These are phyloP conservation scores for Suillus lakei DNA, from an alignment of 768 basidiomycete genomes.

Conservation along the genomic window DNA sequence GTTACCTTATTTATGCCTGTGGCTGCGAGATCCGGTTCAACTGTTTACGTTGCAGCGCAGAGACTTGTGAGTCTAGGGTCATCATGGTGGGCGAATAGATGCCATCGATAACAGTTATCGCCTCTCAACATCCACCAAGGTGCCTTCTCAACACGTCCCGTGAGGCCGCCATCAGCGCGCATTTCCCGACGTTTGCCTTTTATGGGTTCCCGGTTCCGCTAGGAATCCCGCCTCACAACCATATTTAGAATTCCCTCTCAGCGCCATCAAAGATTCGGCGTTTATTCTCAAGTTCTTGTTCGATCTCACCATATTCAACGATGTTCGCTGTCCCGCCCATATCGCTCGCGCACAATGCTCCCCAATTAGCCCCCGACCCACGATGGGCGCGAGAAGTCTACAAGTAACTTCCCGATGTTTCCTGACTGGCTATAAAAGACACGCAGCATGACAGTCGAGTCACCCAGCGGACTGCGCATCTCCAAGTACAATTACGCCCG, in stretches of 20 bases:
- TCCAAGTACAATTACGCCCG: background rate
- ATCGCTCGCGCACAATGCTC: slow-evolving; percentile 6
- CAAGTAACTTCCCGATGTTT: slow-evolving; percentile 25
- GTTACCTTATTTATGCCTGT: background rate
- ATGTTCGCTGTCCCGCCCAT: slow-evolving; percentile 35
- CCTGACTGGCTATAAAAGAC: slow-evolving; percentile 32
- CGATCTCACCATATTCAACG: slow-evolving; percentile 22
- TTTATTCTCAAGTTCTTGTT: slow-evolving; percentile 6
- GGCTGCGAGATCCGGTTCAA: background rate
- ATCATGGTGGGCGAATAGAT: background rate
- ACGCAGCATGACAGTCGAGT: slow-evolving; percentile 22
- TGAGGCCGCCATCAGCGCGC: slow-evolving; percentile 23
- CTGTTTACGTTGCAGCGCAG: background rate
- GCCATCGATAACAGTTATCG: slow-evolving; percentile 1
- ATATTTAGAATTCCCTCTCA: slow-evolving; percentile 22
- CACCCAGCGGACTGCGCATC: slow-evolving; percentile 20
- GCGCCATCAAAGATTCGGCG: slow-evolving; percentile 11
- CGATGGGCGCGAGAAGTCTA: slow-evolving; percentile 1
- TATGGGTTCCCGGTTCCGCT: slow-evolving; percentile 20
- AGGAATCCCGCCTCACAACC: slow-evolving; percentile 17
- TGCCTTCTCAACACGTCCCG: slow-evolving; percentile 13
- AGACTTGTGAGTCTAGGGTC: slow-evolving; percentile 1
- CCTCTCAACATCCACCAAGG: background rate
- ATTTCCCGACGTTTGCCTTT: slow-evolving; percentile 26
- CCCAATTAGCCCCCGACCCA: background rate